Conservation (phyloP, 2,329 filamentous ascomycete species). For the Nothophaeocryptopus gaeumannii region DNA sequence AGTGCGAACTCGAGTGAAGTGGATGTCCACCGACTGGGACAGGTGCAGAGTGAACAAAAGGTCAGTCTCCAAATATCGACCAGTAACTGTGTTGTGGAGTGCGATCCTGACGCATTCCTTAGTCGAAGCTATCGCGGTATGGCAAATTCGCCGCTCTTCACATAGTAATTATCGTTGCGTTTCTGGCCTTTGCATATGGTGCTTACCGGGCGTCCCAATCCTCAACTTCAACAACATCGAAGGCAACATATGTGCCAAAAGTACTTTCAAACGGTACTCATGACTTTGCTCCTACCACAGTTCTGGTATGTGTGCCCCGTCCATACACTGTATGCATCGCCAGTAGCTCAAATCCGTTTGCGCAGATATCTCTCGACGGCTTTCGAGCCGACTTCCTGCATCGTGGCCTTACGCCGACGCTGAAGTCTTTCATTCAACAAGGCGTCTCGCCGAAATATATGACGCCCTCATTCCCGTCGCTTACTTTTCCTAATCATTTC, state of each 20-base stretch:
- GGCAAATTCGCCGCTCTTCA: conserved; percentile 43
- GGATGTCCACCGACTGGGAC: conserved; percentile 42
- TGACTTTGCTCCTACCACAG: conserved; percentile 84
- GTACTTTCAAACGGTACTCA: conserved; percentile 76
- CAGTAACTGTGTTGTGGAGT: neutral
- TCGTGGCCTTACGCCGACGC: conserved; percentile 75
- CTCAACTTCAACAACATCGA: neutral
- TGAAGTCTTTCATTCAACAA: conserved; percentile 73
- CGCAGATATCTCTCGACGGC: conserved; percentile 78
- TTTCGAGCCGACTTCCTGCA: conserved; percentile 92
- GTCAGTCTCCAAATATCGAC: conserved; percentile 12
- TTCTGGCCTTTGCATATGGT: conserved; percentile 54
- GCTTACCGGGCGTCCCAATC: conserved; percentile 55
- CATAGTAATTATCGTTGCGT: conserved; percentile 50
- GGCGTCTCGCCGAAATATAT: conserved; percentile 91
- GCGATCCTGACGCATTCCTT: neutral
- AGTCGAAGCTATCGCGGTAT: conserved; percentile 36
- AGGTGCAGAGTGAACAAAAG: conserved; percentile 41
- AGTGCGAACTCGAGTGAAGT: conserved; percentile 40
- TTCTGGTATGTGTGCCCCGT: conserved; percentile 49
- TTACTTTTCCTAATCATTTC: conserved; percentile 94
- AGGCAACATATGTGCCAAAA: conserved; percentile 16
- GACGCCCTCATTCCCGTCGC: conserved; percentile 89
- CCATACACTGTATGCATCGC: too few relatives aligned
- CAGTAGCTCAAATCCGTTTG: too few relatives aligned